A percentile compares a stretch with the other conserved stretches of the same genome.
Conservation (phyloP, 768 basidiomycete genomes). For the Dacryopinax primogenitus region DNA sequence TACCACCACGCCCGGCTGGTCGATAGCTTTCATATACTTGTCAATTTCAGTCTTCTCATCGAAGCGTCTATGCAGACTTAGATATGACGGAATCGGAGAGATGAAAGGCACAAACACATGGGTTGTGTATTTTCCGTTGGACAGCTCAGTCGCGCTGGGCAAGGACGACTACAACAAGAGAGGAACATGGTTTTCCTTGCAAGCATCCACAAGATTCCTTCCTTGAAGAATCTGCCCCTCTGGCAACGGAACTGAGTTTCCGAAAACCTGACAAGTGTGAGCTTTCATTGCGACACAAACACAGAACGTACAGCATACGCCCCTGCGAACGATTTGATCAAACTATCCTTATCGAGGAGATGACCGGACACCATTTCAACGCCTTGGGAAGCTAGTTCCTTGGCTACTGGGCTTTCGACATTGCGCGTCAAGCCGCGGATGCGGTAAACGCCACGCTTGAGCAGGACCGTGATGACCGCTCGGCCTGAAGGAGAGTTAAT, state of each 20-base stretch:
- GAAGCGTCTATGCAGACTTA: not conserved
- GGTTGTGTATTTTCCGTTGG: conserved; percentile 13
- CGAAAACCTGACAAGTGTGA: not conserved
- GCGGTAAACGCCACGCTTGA: not conserved
- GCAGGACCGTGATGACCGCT: not conserved
- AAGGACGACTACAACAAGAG: conserved; percentile 14
- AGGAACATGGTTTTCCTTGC: conserved; percentile 10
- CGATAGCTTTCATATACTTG: not conserved
- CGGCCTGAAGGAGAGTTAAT: not conserved
- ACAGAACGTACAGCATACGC: not conserved
- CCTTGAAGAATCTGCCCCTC: not conserved
- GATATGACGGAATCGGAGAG: not conserved
- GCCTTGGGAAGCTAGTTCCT: not conserved
- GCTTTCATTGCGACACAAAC: not conserved
- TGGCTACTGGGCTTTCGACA: not conserved
- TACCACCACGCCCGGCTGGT: not conserved
- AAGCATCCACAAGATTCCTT: conserved; percentile 14
- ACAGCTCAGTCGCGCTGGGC: conserved; percentile 8
- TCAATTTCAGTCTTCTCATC: not conserved
- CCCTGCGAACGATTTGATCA: not conserved
- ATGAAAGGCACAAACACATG: not conserved
- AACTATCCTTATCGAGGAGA: not conserved
- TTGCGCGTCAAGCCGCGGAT: not conserved
- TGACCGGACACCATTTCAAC: not conserved
- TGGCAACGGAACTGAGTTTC: not conserved